phyloP scores from a whole-genome alignment of 352 stramenopile genomes.

The Pythium folliculosum region DNA sequence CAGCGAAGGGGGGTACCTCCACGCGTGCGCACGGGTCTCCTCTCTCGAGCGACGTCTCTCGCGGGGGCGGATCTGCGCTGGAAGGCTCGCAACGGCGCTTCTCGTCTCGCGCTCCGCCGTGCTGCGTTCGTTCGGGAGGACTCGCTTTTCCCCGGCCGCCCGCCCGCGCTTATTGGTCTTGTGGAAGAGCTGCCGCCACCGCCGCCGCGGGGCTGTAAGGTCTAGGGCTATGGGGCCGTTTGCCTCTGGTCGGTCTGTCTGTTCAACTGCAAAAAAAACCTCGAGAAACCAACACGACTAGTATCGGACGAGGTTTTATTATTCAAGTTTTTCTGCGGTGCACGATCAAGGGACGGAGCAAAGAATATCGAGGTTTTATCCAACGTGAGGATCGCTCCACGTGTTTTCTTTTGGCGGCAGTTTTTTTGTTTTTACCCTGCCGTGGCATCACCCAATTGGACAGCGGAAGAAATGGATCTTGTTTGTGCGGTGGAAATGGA shows the following conservation, averaged over 20 bases:
- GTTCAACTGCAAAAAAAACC: constrained; percentile 28
- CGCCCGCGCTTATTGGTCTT: constrained; percentile 23
- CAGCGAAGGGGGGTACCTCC: not conserved
- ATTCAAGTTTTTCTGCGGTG: not conserved
- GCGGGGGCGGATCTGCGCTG: not conserved
- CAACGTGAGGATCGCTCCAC: not conserved
- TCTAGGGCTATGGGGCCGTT: constrained; percentile 25
- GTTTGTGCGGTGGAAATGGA: not conserved
- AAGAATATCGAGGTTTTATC: constrained; percentile 23
- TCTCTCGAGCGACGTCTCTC: constrained; percentile 4
- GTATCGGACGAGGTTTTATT: constrained; percentile 3
- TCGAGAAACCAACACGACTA: constrained; percentile 16
- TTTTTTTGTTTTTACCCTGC: constrained; percentile 10
- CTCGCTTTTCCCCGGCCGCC: not conserved
- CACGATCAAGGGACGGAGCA: too few species aligned
- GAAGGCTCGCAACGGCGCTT: constrained; percentile 4
- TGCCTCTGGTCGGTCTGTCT: constrained; percentile 8
- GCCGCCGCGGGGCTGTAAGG: constrained; percentile 17
- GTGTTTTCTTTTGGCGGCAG: constrained; percentile 12
- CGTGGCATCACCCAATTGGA: not conserved
- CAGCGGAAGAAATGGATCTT: not conserved
- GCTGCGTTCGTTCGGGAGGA: constrained; percentile 5
- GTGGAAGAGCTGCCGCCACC: constrained; percentile 15
- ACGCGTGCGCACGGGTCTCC: constrained; percentile 12
- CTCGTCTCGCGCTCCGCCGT: not conserved